Evolutionary conservation across 2,329 filamentous ascomycete genomes (phyloP), one percentile per base, ranked within the genome.

Genomic region (Clarireedia hainanense): DNA sequence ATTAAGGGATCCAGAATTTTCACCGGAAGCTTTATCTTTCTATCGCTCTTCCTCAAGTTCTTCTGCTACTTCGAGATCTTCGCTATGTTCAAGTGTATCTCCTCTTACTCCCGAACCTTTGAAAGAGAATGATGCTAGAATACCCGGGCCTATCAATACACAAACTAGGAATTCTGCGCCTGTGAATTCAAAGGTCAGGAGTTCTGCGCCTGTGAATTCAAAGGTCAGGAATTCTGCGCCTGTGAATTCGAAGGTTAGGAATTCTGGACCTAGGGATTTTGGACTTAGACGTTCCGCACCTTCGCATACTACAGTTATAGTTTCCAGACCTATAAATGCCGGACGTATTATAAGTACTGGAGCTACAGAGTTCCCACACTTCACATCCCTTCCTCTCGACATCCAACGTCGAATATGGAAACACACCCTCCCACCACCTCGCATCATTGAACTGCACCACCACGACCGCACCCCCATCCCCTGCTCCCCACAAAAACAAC

Each of bases 11-110:
- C 27, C 27, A 9, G 27, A 30, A 30, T 30, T 30, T 30, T 30
- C 27, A 3, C 27, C 27, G 3, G 27, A 30, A 30, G 27, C 27
- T 7, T 7, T 46, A 4, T 47, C 40, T 7, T 47, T 36, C 12
- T 52, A 39, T 47, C 50, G 26, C 4, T 47, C 50, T 52, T 52
- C 14, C 5, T 52, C 39, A n/a, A 42, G 39, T 20, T 42, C 50
- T 12, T 47, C 50, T 1, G 15, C 14, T 17, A 45, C 50, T 15
- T 26, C 14, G 12, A 46, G 39, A 7, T 52, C 50, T 2, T 42
- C 39, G 39, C 17, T 20, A 42, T 42, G 15, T 14, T n/a, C 39
- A 42, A 23, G 17, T 26, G 24, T 42, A 14, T 36, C 27, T 3
- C 12, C 34, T 26, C 6, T 37, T 3, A 4, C 15, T 14, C 12